Conservation (phyloP, 352 stramenopile genomes). For the Phytophthora hybrid region DNA sequence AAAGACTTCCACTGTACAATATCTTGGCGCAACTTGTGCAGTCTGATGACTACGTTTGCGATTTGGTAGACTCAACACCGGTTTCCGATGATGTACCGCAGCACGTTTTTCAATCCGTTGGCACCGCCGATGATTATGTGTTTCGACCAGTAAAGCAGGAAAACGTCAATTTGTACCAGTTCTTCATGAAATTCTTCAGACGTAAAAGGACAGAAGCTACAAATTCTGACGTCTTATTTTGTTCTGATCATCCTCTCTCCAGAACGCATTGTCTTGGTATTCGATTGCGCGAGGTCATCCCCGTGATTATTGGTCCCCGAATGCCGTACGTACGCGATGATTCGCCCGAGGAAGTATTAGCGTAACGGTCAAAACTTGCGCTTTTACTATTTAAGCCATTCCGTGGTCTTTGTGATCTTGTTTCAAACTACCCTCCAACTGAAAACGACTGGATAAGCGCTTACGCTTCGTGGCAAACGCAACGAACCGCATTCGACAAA, state of each 20-base stretch:
- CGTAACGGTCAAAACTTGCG: neutral
- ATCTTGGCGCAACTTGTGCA: neutral
- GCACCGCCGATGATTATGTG: slow-evolving; percentile 3
- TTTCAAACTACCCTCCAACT: neutral
- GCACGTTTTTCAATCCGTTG: neutral
- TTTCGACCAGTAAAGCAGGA: neutral
- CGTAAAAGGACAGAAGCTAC: neutral
- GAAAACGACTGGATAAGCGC: neutral
- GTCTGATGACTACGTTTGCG: neutral
- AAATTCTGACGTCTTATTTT: neutral
- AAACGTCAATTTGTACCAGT: slow-evolving; percentile 5
- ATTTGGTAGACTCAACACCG: neutral
- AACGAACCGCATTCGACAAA: neutral
- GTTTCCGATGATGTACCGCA: neutral
- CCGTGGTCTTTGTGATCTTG: neutral
- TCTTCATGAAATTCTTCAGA: slow-evolving; percentile 3
- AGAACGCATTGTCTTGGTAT: neutral
- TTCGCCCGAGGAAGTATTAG: neutral
- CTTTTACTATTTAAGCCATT: slow-evolving; percentile 6
- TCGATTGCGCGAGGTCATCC: neutral
- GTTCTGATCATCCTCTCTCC: neutral
- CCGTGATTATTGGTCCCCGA: neutral
- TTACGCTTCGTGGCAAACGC: neutral
- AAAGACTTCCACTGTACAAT: neutral
- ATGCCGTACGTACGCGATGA: neutral